Base-by-base conservation (phyloP, 2,329 filamentous ascomycete genomes). In the Fonsecaea erecta region DNA sequence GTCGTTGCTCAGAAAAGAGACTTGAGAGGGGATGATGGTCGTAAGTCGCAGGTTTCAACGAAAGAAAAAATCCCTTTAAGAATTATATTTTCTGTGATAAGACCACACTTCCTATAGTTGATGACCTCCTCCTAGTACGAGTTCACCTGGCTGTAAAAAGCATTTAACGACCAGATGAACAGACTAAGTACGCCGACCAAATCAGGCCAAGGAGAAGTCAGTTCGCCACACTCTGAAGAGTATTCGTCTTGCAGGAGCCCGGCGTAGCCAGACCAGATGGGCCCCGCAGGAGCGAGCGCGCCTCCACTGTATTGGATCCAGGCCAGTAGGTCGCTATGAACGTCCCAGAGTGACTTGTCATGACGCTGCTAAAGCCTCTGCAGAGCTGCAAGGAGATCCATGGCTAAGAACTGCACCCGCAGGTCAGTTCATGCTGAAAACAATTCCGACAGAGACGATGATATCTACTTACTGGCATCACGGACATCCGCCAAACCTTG, bases 141-240 rank as follows among this genome's bases (percentile, higher is more conserved):
- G 52, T 73, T 73, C 0, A 76, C 73, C 1, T 74, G 72, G 3
- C 63, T 40, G 51, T 60, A 12, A 56, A 80, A 80, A 32, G 76
- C 77, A 3, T 70, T 73, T 1, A 79, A 75, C 9, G 78, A 81
- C 78, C 79, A 81, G 37, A 77, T 76, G 53, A 79, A 81, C 30
- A 71, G 71, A 54, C 72, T 73, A 46, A 80, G 59, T 24, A 76
- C 71, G 16, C 52, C 51, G 30, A 74, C 68, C 24, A 79, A 21
- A 43, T 74, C 73, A 7, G 70, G 26, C 76, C 76, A 79, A 51
- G 78, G 76, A 11, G 5, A 52, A 60, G 73, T 73, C 24, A 73
- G 63, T 26, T 14, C 60, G 60, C 30, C 54, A 6, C 70, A 71
- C 32, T 68, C 68, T 40, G 32, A 34, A 1, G n/a, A 6, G 1